Conservation (phyloP, 164 flowering plant species). For the Annona cherimola region DNA sequence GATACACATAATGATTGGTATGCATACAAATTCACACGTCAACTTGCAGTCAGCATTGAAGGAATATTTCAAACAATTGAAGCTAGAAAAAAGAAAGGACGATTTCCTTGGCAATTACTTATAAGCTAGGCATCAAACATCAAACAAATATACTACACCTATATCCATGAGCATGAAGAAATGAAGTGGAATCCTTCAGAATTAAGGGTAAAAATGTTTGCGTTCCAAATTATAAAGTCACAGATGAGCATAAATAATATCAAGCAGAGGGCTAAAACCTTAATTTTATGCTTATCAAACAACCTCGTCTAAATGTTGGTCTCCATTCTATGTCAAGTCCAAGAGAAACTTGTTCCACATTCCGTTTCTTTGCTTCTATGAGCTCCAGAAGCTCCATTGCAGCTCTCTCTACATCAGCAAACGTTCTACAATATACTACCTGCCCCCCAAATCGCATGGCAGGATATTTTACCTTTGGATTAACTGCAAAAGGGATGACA, state of each 20-base stretch:
- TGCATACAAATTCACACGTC: no score
- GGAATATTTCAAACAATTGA: no score
- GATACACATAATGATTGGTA: no score
- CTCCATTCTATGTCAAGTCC: constrained; percentile 93
- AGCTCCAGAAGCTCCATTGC: constrained; percentile 45
- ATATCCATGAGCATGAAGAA: no score
- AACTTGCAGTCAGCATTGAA: no score
- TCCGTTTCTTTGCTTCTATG: constrained; percentile 32
- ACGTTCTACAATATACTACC: constrained; percentile 51
- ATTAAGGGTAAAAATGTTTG: no score
- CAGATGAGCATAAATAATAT: not conserved
- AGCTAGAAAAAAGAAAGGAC: no score
- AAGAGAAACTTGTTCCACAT: constrained; percentile 30
- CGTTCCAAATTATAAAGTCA: no score
- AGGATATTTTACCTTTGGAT: constrained; percentile 29
- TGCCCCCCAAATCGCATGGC: constrained; percentile 48
- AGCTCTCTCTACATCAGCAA: constrained; percentile 55
- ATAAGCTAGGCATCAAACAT: no score
- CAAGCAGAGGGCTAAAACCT: not conserved
- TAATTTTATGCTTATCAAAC: not conserved
- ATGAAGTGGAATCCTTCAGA: no score
- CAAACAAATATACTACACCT: no score
- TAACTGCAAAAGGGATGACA: constrained; percentile 21
- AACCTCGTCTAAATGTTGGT: constrained; percentile 64
- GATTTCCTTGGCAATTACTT: no score